Evolutionary conservation across 306 rosid species (phyloP).

Genomic region (Datisca glomerata): DNA sequence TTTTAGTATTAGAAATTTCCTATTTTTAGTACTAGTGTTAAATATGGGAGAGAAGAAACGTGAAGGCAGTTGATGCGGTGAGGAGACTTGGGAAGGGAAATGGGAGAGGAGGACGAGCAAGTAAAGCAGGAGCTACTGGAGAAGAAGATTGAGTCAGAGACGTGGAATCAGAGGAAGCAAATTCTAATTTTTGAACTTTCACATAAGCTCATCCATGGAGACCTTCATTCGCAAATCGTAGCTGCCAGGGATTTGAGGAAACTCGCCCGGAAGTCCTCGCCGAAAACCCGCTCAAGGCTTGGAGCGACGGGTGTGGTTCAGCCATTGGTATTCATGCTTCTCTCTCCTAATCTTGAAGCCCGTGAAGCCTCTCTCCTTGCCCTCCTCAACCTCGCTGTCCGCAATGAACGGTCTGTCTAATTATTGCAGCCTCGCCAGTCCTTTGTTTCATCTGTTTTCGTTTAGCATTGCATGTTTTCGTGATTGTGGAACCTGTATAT

Average conservation of each 20-base stretch:
- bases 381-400: slow-evolving; percentile 83
- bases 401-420: slow-evolving; percentile 48
- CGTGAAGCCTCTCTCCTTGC: slow-evolving; percentile 81
- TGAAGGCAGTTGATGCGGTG: not conserved
- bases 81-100: slow-evolving; percentile 20
- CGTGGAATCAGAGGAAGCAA: slow-evolving; percentile 40
- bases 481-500: not conserved
- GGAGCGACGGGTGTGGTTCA: slow-evolving; percentile 67
- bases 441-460: not conserved
- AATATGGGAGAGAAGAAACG: not conserved
- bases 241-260: slow-evolving; percentile 81
- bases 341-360: slow-evolving; percentile 55
- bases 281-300: slow-evolving; percentile 50
- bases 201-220: slow-evolving; percentile 53
- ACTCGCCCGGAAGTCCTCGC: slow-evolving; percentile 51
- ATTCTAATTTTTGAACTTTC: slow-evolving; percentile 40
- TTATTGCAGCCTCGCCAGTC: not conserved
- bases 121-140: not conserved
- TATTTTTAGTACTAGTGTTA: too few species aligned
- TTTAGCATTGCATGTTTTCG: not conserved
- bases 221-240: slow-evolving; percentile 52
- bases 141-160: slow-evolving; percentile 9
- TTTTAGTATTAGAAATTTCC: too few species aligned
- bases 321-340: slow-evolving; percentile 72
- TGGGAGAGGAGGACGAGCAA: slow-evolving; percentile 12